Percentiles rank a stretch among this genome's conserved stretches.
These are phyloP conservation scores for Phytophthora quininea DNA, from an alignment of 352 stramenopile genomes.

Conservation along the genomic window DNA sequence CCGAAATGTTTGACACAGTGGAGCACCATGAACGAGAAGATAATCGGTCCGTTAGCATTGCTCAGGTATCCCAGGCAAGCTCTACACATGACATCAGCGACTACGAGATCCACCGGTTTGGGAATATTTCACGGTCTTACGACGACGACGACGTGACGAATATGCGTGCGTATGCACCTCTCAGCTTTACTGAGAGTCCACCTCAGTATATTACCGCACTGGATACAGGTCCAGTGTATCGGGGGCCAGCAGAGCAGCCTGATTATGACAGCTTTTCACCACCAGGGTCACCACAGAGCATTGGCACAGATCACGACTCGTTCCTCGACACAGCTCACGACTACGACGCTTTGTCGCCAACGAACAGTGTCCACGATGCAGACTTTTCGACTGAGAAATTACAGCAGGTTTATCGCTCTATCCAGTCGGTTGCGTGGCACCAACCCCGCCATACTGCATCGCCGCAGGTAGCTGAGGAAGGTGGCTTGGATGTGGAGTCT, in stretches of 20 bases:
- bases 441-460: conserved; percentile 18
- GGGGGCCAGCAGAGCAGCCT: conserved; percentile 29
- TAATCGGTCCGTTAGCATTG: conserved; percentile 28
- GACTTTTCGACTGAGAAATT: conserved; percentile 78
- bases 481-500: conserved; percentile 24
- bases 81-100: conserved; percentile 38
- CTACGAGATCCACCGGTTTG: conserved; percentile 42
- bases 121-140: conserved; percentile 33
- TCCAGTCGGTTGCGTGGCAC: conserved; percentile 38
- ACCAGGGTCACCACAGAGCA: conserved; percentile 38
- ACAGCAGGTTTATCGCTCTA: conserved; percentile 77
- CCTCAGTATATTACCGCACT: conserved; percentile 39
- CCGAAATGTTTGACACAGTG: conserved; percentile 18
- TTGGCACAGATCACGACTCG: conserved; percentile 25
- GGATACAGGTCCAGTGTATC: conserved; percentile 44
- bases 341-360: conserved; percentile 65
- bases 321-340: conserved; percentile 33
- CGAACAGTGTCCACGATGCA: conserved; percentile 57
- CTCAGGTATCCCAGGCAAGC: conserved; percentile 34
- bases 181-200: conserved; percentile 38
- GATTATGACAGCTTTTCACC: conserved; percentile 61
- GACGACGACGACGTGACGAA: conserved; percentile 45
- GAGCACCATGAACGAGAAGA: conserved; percentile 14
- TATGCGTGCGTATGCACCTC: conserved; percentile 36
- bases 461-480: conserved; percentile 23